These are phyloP conservation scores for Fusarium abutilonis DNA, from an alignment of 2,329 filamentous ascomycete genomes.

Conservation along the genomic window DNA sequence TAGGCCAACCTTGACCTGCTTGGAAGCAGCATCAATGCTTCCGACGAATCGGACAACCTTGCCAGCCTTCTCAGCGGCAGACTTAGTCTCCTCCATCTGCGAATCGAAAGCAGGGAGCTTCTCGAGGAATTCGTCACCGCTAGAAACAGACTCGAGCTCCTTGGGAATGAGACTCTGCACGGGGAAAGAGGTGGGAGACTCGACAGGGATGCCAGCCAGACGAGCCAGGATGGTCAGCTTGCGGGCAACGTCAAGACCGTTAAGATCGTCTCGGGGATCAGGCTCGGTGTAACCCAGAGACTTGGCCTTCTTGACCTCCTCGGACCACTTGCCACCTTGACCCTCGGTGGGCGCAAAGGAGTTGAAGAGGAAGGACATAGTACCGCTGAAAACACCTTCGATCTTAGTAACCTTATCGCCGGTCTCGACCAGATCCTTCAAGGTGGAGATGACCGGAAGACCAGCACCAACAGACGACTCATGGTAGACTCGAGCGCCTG, in stretches of 20 bases:
- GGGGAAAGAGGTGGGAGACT: constrained; percentile 87
- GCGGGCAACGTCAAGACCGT: constrained; percentile 89
- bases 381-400: constrained; percentile 97
- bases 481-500: constrained; percentile 88
- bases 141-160: constrained; percentile 79
- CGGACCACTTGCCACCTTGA: constrained; percentile 82
- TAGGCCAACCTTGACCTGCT: constrained; percentile 88
- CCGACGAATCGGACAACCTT: constrained; percentile 96
- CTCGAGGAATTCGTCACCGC: constrained; percentile 86
- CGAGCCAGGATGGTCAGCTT: constrained; percentile 96
- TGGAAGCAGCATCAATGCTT: constrained; percentile 84
- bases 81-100: constrained; percentile 90
- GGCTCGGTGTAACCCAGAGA: constrained; percentile 92
- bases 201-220: constrained; percentile 81
- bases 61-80: constrained; percentile 83
- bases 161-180: constrained; percentile 93
- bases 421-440: constrained; percentile 93
- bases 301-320: constrained; percentile 92
- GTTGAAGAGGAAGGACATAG: constrained; percentile 98
- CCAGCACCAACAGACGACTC: constrained; percentile 95
- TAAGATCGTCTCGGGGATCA: constrained; percentile 86
- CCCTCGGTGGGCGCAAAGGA: constrained; percentile 86
- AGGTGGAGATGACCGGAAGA: constrained; percentile 89
- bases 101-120: constrained; percentile 82
- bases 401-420: constrained; percentile 92